Conservation (phyloP, 139 green algal species). For the Chara braunii region DNA sequence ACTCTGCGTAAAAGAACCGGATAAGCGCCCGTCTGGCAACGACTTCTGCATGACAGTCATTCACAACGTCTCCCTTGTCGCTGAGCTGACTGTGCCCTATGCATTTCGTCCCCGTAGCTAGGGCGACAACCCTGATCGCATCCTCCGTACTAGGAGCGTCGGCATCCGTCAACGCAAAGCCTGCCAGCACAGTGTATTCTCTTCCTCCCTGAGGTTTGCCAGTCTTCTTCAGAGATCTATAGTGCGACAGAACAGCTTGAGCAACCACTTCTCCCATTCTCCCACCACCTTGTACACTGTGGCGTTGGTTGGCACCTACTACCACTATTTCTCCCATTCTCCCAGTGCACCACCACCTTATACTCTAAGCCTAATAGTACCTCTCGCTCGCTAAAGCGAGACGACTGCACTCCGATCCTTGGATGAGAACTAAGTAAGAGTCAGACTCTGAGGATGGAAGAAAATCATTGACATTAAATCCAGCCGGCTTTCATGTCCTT, state of each 20-base stretch:
- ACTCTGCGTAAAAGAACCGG: neutral
- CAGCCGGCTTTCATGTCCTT: no score
- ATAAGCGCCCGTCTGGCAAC: conserved; percentile 27
- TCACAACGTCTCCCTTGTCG: conserved; percentile 19
- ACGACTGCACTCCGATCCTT: no score
- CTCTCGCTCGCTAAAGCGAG: no score
- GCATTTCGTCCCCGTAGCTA: conserved; percentile 40
- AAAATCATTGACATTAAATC: no score
- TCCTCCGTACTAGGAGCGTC: neutral
- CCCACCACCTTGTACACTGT: no score
- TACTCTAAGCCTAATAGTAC: no score
- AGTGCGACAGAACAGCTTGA: neutral
- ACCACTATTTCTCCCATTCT: no score
- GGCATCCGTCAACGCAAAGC: neutral
- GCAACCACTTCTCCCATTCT: neutral
- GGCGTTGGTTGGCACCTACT: no score
- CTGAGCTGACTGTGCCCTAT: conserved; percentile 21
- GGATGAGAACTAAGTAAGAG: no score
- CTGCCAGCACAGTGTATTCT: neutral
- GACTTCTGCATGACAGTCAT: conserved; percentile 37
- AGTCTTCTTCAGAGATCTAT: neutral
- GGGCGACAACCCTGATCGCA: conserved; percentile 9
- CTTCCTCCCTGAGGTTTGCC: neutral
- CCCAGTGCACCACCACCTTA: no score
- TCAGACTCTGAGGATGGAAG: no score